These are phyloP conservation scores for Aspergillus spinulosporus DNA, from an alignment of 2,329 filamentous ascomycete genomes.

Conservation along the genomic window DNA sequence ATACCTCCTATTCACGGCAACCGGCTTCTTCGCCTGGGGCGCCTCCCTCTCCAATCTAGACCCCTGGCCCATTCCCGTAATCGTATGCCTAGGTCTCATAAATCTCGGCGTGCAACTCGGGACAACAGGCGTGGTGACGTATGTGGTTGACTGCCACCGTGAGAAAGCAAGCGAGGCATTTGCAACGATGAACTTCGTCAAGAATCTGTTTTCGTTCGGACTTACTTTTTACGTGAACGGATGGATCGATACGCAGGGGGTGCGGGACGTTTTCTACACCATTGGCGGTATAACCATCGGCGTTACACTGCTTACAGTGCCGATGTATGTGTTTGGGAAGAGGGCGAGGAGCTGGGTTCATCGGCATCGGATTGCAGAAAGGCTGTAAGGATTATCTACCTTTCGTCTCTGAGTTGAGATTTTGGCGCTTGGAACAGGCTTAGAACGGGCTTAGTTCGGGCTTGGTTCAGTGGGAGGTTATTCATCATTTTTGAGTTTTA, in stretches of 20 bases:
- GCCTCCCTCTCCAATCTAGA: slow-evolving; percentile 30
- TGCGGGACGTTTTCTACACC: slow-evolving; percentile 40
- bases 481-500: not conserved
- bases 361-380: slow-evolving; percentile 22
- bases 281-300: slow-evolving; percentile 40
- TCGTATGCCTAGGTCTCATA: slow-evolving; percentile 41
- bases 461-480: not conserved
- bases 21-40: slow-evolving; percentile 42
- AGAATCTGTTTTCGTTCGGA: slow-evolving; percentile 34
- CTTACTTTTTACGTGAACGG: slow-evolving; percentile 44
- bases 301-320: slow-evolving; percentile 25
- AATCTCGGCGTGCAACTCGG: slow-evolving; percentile 42
- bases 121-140: slow-evolving; percentile 40
- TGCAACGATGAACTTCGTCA: slow-evolving; percentile 43
- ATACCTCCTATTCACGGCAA: slow-evolving; percentile 38
- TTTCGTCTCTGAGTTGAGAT: not conserved
- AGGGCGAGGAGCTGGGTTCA: slow-evolving; percentile 26
- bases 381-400: slow-evolving; percentile 10
- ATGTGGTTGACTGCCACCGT: slow-evolving; percentile 43
- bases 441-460: not conserved
- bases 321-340: slow-evolving; percentile 33
- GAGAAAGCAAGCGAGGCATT: slow-evolving; percentile 42
- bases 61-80: slow-evolving; percentile 36
- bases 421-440: not conserved
- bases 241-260: slow-evolving; percentile 42